Conservation (phyloP, 257 asterid genomes). For the Eustoma russellianum region DNA sequence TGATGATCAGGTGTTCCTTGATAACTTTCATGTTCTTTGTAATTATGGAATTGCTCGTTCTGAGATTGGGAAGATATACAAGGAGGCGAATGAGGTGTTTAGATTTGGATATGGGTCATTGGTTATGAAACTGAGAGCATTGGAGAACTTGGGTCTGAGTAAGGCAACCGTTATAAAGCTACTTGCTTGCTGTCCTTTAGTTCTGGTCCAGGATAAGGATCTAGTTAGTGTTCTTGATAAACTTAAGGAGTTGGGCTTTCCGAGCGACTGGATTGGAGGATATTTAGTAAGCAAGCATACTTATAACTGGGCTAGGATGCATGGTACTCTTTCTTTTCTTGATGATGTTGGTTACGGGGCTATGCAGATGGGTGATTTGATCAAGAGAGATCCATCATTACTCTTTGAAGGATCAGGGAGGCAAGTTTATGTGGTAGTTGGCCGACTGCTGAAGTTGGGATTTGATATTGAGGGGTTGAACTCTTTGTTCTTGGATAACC, state of each 20-base stretch:
- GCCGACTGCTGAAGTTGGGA: slow-evolving; percentile 67
- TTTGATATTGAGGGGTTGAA: slow-evolving; percentile 36
- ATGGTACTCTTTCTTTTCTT: slow-evolving; percentile 47
- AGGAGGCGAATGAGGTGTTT: slow-evolving; percentile 53
- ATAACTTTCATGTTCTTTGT: slow-evolving; percentile 59
- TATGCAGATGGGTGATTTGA: slow-evolving; percentile 30
- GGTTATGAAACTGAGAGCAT: slow-evolving; percentile 41
- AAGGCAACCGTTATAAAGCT: slow-evolving; percentile 53
- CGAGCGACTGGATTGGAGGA: slow-evolving; percentile 56
- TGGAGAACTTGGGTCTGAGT: slow-evolving; percentile 56
- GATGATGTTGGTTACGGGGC: slow-evolving; percentile 53
- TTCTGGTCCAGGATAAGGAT: slow-evolving; percentile 52
- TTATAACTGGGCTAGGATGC: slow-evolving; percentile 59
- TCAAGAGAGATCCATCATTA: slow-evolving; percentile 41
- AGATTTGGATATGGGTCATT: slow-evolving; percentile 37
- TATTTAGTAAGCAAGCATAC: slow-evolving; percentile 36
- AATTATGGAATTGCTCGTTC: slow-evolving; percentile 66
- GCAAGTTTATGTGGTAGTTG: slow-evolving; percentile 45
- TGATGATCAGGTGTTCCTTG: slow-evolving; percentile 56
- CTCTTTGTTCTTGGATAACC: slow-evolving; percentile 35
- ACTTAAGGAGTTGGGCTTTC: slow-evolving; percentile 41
- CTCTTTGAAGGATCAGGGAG: slow-evolving; percentile 77
- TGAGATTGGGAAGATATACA: slow-evolving; percentile 70
- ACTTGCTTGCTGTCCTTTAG: slow-evolving; percentile 52
- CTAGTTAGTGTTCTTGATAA: slow-evolving; percentile 44